Base-by-base conservation (phyloP, 129 eudicot genomes). In the Solidago caesia region DNA sequence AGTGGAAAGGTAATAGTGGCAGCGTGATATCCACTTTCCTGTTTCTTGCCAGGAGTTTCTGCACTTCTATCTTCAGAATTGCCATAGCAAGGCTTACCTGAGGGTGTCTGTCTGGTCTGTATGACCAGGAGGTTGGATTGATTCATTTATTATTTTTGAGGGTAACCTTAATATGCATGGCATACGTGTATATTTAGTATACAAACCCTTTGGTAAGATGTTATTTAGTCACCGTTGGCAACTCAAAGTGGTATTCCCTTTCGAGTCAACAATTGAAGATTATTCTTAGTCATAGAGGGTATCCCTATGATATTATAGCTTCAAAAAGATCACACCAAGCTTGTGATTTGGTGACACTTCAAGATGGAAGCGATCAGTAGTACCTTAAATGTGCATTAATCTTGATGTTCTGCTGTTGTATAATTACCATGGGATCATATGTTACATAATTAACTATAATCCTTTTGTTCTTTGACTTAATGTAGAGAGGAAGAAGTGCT, bases 401-500 rank as follows among this genome's bases (percentile, higher is more conserved):
- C 62, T 49, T 62, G 72, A 64, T 60, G 48, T 43, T 60, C 56
- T 55, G 65, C 58, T 25, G 46, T 58, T 76, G 52, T 61, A 41
- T 60, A 25, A 41, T 63, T 71, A 4, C 56, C 8, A 26, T 68
- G 2, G 57, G 63, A 25, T 16, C 60, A 10, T 49, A 64, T 11
- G 43, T 68, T 21, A 46, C 53, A 49, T 75, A 14, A 75, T 75
- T 43, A 11, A 1, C 41, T 69, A 74, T 49, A 6, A 73, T 61
- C 33, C 11, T 51, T 65, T 60, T 72, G 52, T 27, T 68, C 29
- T 63, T 82, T 71, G 59, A 57, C 71, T 43, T 85, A 71, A 67
- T 51, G 63, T 82, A 91, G 96, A 88, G 86, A 70, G 96, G 96
- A 74, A 84, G 90, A 86, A 85, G 87, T 72, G 87, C 88, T 63